These are phyloP conservation scores for Melampsora americana DNA, from an alignment of 1,284 basidiomycete genomes.

Conservation along the genomic window DNA sequence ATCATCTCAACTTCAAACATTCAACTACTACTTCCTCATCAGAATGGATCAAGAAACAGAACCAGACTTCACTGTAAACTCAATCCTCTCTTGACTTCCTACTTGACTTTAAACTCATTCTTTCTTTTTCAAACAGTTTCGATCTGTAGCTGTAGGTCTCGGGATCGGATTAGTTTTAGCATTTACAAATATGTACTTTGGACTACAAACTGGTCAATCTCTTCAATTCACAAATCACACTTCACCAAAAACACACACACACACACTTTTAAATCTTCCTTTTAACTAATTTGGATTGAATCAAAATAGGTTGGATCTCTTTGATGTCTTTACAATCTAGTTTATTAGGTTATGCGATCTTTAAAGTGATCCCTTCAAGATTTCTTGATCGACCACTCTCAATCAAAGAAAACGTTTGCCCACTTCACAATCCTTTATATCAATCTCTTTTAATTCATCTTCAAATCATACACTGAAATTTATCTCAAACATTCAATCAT, in stretches of 20 bases:
- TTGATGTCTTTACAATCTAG: constrained; percentile 52
- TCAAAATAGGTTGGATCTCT: constrained; percentile 42
- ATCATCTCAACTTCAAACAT: too few relatives aligned
- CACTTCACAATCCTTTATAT: too few relatives aligned
- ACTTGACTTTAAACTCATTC: too few relatives aligned
- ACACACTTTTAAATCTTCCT: too few relatives aligned
- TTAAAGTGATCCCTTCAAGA: constrained; percentile 62
- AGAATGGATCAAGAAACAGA: too few relatives aligned
- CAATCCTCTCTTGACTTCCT: too few relatives aligned
- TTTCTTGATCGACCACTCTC: constrained; percentile 56
- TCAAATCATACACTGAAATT: constrained; percentile 42
- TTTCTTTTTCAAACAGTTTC: constrained; percentile 47
- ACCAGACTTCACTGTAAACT: too few relatives aligned
- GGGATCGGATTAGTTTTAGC: constrained; percentile 69
- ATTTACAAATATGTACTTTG: constrained; percentile 73
- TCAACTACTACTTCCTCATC: too few relatives aligned
- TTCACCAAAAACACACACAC: too few relatives aligned
- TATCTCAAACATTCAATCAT: constrained; percentile 73
- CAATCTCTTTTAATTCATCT: too few relatives aligned
- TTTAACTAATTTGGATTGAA: too few relatives aligned
- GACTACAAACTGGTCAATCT: constrained; percentile 73
- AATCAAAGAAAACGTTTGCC: constrained; percentile 34
- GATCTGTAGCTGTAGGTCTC: constrained; percentile 63
- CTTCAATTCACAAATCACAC: too few relatives aligned
- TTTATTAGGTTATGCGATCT: constrained; percentile 82